These are phyloP conservation scores for Tardiomyces digboiensis DNA, from an alignment of 1,139 yeast genomes.

Conservation along the genomic window DNA sequence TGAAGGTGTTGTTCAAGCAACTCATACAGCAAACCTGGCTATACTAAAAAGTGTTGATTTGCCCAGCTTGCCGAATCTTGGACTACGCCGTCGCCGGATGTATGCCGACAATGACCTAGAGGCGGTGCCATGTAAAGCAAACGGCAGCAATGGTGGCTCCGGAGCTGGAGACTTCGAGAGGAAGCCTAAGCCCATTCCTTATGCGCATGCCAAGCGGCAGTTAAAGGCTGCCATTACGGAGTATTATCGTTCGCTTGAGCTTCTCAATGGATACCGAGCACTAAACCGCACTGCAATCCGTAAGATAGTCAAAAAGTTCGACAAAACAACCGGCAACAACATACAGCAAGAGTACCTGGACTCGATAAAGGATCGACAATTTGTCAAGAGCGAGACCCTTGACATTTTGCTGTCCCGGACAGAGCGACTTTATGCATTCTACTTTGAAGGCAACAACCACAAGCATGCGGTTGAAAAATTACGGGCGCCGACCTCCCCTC, in stretches of 20 bases:
- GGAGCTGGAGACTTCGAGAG: conserved; percentile 4
- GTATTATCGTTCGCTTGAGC: conserved; percentile 68
- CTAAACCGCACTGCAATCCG: conserved; percentile 83
- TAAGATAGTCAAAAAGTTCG: conserved; percentile 83
- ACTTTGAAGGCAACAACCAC: conserved; percentile 64
- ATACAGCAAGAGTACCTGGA: conserved; percentile 49
- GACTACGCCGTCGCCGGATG: conserved; percentile 3
- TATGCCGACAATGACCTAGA: conserved; percentile 1
- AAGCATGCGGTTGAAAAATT: conserved; percentile 69
- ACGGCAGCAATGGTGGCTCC: neutral
- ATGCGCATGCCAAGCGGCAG: conserved; percentile 62
- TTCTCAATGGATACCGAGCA: conserved; percentile 65
- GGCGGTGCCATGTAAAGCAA: neutral
- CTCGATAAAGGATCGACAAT: conserved; percentile 44
- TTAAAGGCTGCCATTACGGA: conserved; percentile 72
- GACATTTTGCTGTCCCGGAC: conserved; percentile 53
- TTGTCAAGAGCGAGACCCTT: conserved; percentile 54
- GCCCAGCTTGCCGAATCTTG: conserved; percentile 23
- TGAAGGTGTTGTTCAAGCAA: neutral
- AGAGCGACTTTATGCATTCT: conserved; percentile 58
- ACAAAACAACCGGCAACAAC: conserved; percentile 51
- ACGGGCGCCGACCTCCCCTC: conserved; percentile 38
- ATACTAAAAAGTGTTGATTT: conserved; percentile 20
- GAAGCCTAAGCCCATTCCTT: conserved; percentile 39
- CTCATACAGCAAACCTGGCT: neutral